Evolutionary conservation across 768 basidiomycete genomes (phyloP).

Genomic region (Russula sp.): DNA sequence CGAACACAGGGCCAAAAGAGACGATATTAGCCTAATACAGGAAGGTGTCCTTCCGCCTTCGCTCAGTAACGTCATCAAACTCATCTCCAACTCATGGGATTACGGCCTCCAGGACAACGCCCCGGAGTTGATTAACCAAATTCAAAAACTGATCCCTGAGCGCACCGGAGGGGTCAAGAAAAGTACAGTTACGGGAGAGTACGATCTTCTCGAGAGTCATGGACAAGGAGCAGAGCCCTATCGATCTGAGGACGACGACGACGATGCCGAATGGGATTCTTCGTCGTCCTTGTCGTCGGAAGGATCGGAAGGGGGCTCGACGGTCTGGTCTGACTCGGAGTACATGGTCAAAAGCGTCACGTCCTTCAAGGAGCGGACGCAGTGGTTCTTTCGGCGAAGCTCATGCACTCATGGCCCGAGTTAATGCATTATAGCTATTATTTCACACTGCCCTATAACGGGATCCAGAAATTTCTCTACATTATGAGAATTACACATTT

Average conservation of each 20-base stretch:
- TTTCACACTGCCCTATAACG: no score
- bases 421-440: no score
- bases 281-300: background rate
- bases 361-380: conserved; percentile 6
- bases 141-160: background rate
- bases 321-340: background rate
- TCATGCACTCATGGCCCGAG: no score
- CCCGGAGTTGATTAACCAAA: background rate
- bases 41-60: background rate
- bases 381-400: background rate
- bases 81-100: background rate
- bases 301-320: background rate
- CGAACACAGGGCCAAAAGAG: background rate
- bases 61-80: background rate
- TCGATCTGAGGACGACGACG: background rate
- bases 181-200: background rate
- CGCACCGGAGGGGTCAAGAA: background rate
- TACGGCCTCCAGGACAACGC: background rate
- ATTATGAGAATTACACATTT: no score
- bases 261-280: background rate
- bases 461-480: no score
- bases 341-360: conserved; percentile 2
- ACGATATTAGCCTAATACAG: background rate
- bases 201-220: background rate
- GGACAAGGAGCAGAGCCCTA: background rate